Percentiles rank a stretch among this genome's conserved stretches.
These are phyloP conservation scores for Lonicera japonica DNA, from an alignment of 129 eudicot genomes.

Conservation along the genomic window DNA sequence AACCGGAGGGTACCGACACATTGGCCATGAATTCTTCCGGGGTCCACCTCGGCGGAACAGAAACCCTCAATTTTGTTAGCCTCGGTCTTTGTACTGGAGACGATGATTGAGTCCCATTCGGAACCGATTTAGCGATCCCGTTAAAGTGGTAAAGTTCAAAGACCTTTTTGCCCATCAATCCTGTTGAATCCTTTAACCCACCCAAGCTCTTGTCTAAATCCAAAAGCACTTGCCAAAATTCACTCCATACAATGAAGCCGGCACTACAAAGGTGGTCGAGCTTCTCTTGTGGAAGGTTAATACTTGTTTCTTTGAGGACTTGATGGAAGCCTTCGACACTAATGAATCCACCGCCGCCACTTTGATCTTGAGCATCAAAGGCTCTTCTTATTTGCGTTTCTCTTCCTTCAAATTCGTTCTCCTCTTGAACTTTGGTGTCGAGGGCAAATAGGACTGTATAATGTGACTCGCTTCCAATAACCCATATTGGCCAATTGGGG, in stretches of 20 bases:
- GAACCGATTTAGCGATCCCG: constrained; percentile 84
- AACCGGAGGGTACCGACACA: constrained; percentile 24
- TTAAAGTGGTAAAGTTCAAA: constrained; percentile 90
- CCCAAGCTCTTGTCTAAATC: constrained; percentile 78
- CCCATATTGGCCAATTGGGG: constrained; percentile 99
- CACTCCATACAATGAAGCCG: constrained; percentile 95
- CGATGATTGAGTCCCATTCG: constrained; percentile 36
- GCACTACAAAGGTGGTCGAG: constrained; percentile 54
- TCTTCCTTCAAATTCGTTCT: constrained; percentile 73
- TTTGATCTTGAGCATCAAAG: constrained; percentile 88
- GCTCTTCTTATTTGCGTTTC: constrained; percentile 85
- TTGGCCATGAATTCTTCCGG: constrained; percentile 86
- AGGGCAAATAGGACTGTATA: constrained; percentile 87
- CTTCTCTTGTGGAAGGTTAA: constrained; percentile 62
- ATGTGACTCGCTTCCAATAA: constrained; percentile 91
- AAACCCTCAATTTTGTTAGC: constrained; percentile 69
- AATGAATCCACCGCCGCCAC: constrained; percentile 98
- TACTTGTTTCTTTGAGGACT: constrained; percentile 54
- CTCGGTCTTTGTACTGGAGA: constrained; percentile 71
- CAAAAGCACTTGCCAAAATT: constrained; percentile 85
- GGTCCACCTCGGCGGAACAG: constrained; percentile 97
- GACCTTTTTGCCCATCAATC: constrained; percentile 87
- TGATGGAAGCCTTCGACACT: constrained; percentile 84
- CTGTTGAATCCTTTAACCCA: constrained; percentile 81
- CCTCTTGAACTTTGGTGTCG: constrained; percentile 73